Percentiles rank a stretch among this genome's conserved stretches.
Evolutionary conservation across 2,329 filamentous ascomycete species (phyloP).

Genomic region (Talaromyces sp.): DNA sequence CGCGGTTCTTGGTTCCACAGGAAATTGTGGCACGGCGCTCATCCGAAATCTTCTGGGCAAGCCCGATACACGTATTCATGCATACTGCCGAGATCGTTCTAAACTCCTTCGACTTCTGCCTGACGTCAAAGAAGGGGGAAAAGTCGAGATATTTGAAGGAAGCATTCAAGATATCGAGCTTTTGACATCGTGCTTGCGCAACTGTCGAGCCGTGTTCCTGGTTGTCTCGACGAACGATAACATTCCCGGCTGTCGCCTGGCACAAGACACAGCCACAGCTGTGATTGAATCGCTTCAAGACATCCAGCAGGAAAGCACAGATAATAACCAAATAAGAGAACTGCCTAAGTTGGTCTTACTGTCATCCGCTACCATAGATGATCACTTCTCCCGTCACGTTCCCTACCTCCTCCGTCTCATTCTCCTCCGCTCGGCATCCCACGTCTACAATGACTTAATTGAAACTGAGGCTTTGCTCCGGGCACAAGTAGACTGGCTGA

Average conservation of each 20-base stretch:
- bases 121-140: too few species aligned
- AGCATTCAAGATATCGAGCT: conserved; percentile 40
- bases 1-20: conserved; percentile 44
- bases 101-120: too few species aligned
- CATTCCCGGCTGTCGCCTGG: conserved; percentile 40
- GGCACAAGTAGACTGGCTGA: conserved; percentile 22
- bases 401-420: conserved; percentile 20
- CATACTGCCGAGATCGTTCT: conserved; percentile 49
- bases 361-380: conserved; percentile 38
- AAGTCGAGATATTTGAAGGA: too few species aligned
- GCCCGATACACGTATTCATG: conserved; percentile 30
- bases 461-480: conserved; percentile 22
- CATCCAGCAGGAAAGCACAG: too few species aligned
- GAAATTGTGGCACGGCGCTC: conserved; percentile 44
- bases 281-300: conserved; percentile 33
- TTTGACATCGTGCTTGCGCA: conserved; percentile 37
- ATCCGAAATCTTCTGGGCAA: conserved; percentile 40
- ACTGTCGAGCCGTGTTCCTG: conserved; percentile 45
- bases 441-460: conserved; percentile 24
- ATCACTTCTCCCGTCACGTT: conserved; percentile 23
- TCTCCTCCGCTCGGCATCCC: conserved; percentile 20
- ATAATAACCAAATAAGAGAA: too few species aligned
- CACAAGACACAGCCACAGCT: conserved; percentile 33
- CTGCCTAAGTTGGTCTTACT: conserved; percentile 45
- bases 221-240: conserved; percentile 44